phyloP scores from a whole-genome alignment of 2,329 filamentous ascomycete genomes.

The Trichoderma semiorbis region DNA sequence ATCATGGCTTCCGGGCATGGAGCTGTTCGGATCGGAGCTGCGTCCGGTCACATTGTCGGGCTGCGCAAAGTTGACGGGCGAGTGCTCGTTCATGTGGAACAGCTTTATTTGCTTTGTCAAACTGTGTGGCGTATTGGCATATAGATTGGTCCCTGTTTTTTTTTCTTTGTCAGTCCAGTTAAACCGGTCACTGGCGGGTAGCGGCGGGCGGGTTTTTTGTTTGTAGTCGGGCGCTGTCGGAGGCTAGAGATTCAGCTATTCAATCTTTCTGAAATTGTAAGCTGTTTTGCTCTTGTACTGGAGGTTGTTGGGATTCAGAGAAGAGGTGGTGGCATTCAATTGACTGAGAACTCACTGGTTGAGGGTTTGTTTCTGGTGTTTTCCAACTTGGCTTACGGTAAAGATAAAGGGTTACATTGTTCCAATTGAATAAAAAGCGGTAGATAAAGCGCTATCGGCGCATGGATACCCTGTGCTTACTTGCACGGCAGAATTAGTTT shows the following conservation, averaged over 20 bases:
- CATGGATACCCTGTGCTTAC: conserved; percentile 3
- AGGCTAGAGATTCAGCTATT: not conserved
- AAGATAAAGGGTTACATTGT: not conserved
- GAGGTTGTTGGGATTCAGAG: not conserved
- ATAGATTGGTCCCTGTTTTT: not conserved
- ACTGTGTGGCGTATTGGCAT: not conserved
- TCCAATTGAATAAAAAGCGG: not conserved
- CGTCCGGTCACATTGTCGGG: conserved; percentile 26
- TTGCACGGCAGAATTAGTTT: not conserved
- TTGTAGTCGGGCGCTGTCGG: not conserved
- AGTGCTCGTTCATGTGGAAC: conserved; percentile 15
- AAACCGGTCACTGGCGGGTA: conserved; percentile 8
- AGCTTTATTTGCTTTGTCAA: not conserved
- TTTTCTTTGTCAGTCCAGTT: not conserved
- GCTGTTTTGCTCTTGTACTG: not conserved
- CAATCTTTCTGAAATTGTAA: not conserved
- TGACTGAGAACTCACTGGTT: not conserved
- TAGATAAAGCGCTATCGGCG: not conserved
- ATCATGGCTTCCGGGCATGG: conserved; percentile 48
- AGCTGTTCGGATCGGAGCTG: conserved; percentile 24
- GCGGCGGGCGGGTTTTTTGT: not conserved
- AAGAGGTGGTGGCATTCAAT: not conserved
- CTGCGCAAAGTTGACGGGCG: conserved; percentile 5
- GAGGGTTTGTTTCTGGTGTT: not conserved
- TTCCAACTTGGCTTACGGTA: not conserved